A percentile compares a stretch with the other conserved stretches of the same genome.
Conservation (phyloP, 164 flowering plant genomes). For the Kingdonia uniflora region DNA sequence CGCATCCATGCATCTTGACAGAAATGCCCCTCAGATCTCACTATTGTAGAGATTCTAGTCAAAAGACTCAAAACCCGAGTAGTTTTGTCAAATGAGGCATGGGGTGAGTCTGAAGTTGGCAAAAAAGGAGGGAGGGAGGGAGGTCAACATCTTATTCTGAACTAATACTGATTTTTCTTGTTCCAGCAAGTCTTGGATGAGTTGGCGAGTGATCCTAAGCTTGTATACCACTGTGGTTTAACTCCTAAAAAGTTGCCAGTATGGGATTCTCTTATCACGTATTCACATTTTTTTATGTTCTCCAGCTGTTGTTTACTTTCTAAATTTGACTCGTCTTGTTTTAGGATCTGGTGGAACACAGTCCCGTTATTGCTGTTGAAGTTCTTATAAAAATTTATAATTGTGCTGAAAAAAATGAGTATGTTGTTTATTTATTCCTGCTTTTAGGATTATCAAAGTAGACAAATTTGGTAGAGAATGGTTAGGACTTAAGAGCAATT, state of each 20-base stretch:
- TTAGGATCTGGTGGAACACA: constrained; percentile 92
- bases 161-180: neutral
- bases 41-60: too few species aligned
- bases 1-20: too few species aligned
- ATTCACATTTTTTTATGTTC: neutral
- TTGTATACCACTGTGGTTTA: constrained; percentile 95
- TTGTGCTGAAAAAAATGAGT: constrained; percentile 91
- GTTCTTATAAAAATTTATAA: constrained; percentile 77
- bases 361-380: constrained; percentile 95
- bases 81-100: too few species aligned
- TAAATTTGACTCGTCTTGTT: constrained; percentile 8
- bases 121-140: too few species aligned
- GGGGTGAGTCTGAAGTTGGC: too few species aligned
- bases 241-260: constrained; percentile 92
- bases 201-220: constrained; percentile 82
- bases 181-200: constrained; percentile 69
- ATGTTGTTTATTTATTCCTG: constrained; percentile 13
- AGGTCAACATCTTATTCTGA: too few species aligned
- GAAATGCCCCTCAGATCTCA: too few species aligned
- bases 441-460: too few species aligned
- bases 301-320: neutral
- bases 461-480: too few species aligned
- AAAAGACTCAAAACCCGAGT: too few species aligned
- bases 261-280: constrained; percentile 15
- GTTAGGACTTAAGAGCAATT: too few species aligned